A percentile compares a stretch with the other conserved stretches of the same genome.
These are phyloP conservation scores for Yamadazyma triangularis DNA, from an alignment of 1,139 yeast genomes.

Conservation along the genomic window DNA sequence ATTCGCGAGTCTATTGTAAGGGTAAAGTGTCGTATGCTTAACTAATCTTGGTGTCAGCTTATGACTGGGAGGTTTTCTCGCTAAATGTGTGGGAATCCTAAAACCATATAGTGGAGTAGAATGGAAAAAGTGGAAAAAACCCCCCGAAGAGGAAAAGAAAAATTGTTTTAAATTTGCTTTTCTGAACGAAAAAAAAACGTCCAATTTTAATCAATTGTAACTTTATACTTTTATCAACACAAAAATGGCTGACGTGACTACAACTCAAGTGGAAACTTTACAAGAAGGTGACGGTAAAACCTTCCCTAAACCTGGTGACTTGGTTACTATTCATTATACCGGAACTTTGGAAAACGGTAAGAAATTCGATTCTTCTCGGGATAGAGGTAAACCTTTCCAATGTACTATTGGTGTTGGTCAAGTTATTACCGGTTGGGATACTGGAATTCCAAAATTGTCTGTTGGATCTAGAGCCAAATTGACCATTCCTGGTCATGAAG, in stretches of 20 bases:
- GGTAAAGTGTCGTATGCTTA: too few relatives aligned
- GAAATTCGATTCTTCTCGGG: slow-evolving; percentile 91
- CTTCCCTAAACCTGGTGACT: slow-evolving; percentile 83
- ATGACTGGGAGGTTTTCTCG: too few relatives aligned
- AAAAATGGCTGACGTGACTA: slow-evolving; percentile 31
- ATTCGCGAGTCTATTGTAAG: too few relatives aligned
- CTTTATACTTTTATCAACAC: background rate
- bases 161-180: too few relatives aligned
- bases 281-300: slow-evolving; percentile 76
- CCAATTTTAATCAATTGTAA: too few relatives aligned
- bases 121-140: background rate
- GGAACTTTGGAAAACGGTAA: slow-evolving; percentile 94
- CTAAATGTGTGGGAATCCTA: too few relatives aligned
- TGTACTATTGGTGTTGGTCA: slow-evolving; percentile 93
- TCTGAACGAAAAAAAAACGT: too few relatives aligned
- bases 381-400: slow-evolving; percentile 92
- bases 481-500: slow-evolving; percentile 90
- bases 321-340: slow-evolving; percentile 88
- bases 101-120: too few relatives aligned
- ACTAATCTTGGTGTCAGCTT: too few relatives aligned
- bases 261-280: slow-evolving; percentile 41
- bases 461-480: slow-evolving; percentile 89
- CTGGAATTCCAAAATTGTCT: slow-evolving; percentile 84
- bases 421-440: slow-evolving; percentile 96
- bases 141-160: too few relatives aligned